Percentiles rank a stretch among this genome's conserved stretches.
These are phyloP conservation scores for Talaromyces sp. DNA, from an alignment of 2,329 filamentous ascomycete species.

Conservation along the genomic window DNA sequence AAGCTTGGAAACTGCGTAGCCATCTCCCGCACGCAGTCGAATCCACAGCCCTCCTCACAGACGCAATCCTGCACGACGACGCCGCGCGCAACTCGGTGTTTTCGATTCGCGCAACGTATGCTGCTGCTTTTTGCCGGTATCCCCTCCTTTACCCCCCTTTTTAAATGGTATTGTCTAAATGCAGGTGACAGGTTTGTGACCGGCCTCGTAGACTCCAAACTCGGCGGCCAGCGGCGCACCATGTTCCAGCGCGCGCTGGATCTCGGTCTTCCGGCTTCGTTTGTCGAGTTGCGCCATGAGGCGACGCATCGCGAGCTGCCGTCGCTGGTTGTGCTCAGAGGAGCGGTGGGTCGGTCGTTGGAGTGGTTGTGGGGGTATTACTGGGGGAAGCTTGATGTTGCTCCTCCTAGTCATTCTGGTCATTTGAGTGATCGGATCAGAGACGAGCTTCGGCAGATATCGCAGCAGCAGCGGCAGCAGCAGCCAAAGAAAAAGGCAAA, in stretches of 20 bases:
- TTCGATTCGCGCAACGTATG: slow-evolving; percentile 40
- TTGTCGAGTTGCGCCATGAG: slow-evolving; percentile 85
- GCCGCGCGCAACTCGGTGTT: slow-evolving; percentile 36
- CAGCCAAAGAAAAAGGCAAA: slow-evolving; percentile 24
- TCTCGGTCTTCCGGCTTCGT: slow-evolving; percentile 53
- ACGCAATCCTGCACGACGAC: slow-evolving; percentile 42
- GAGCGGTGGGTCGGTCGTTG: slow-evolving; percentile 64
- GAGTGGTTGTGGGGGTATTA: slow-evolving; percentile 87
- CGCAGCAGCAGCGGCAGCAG: background rate
- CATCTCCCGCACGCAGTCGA: slow-evolving; percentile 43
- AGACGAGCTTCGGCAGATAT: background rate
- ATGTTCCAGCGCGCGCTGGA: slow-evolving; percentile 42
- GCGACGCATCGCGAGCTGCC: slow-evolving; percentile 86
- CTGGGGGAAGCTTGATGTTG: slow-evolving; percentile 56
- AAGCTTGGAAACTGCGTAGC: slow-evolving; percentile 40
- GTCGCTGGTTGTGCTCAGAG: slow-evolving; percentile 65
- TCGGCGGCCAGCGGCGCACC: slow-evolving; percentile 29
- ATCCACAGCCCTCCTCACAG: slow-evolving; percentile 40
- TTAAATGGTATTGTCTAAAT: background rate
- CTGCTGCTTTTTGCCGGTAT: slow-evolving; percentile 42
- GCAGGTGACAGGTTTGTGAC: slow-evolving; percentile 35
- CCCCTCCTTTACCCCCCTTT: background rate
- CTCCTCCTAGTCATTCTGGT: slow-evolving; percentile 1
- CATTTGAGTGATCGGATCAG: background rate
- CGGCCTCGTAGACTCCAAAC: slow-evolving; percentile 39